Base-by-base conservation (phyloP, 1,139 yeast species). In the Protomyces inouyei region DNA sequence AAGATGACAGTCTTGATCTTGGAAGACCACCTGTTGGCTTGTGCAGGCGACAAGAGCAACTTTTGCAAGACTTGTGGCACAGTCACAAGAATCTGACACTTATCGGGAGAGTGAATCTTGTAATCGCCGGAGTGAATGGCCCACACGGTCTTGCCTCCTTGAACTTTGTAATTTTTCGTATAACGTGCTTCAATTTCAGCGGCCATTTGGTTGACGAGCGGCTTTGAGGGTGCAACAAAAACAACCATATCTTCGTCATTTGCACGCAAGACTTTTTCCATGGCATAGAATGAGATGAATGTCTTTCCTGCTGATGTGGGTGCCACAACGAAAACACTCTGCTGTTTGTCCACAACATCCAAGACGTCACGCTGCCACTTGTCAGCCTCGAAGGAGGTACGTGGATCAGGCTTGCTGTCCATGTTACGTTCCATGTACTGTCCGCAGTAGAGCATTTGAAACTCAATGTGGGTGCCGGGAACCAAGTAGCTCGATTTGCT, bases 301-400 rank as follows among this genome's bases (percentile, higher is more conserved):
- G 66, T 64, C 52, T 64, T 64, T 45, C 66, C 66, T 2, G 66
- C 64, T 21, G 66, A 64, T 2, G 66, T 64, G 10, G 66, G 66
- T 1, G 66, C 66, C 8, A 64, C 66, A 36, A 64, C 66, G n/a
- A 64, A 60, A 12, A 64, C 66, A n/a, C 57, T 57, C 57, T 64
- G 64, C 14, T 64, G 61, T 2, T 45, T 36, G 36, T 64, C 66
- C 8, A 64, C 55, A 32, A 60, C 64, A 52, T 64, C 66, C 25
- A 64, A 38, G 28, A 60, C 61, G 14, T 64, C 64, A 23, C 66
- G 64, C 36, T 64, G 66, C 66, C 66, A 64, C 48, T 60, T 60
- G n/a, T 64, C 66, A 18, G 66, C 64, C 16, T 64, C 66, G 45
- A 64, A 64, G n/a, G 64, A 55, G 21, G 61, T 60, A n/a, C 66